Base-by-base conservation (phyloP, 441 rosid genomes). In the Pelargonium myrrhifolium region DNA sequence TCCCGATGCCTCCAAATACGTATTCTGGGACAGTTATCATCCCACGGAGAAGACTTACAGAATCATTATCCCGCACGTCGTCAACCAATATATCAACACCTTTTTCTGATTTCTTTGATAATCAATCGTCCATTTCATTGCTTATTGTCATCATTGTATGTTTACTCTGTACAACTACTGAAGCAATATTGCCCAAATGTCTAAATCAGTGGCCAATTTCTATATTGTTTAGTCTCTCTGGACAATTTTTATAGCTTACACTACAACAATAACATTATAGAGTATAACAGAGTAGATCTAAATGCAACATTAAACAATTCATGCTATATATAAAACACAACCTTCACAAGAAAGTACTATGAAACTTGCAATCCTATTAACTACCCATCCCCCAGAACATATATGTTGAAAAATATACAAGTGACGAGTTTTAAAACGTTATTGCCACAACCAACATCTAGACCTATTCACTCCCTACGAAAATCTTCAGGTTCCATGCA, bases 1-100 rank as follows among this genome's bases (percentile, higher is more conserved):
- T 71, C 21, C 64, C 0, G 86, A 86, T 72, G 88, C 79, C 28
- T 71, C 88, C 0, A 79, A 80, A 0, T 86, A 77, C 35, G 45
- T 88, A n/a, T n/a, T n/a, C n/a, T n/a, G n/a, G n/a, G n/a, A n/a
- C n/a, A n/a, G n/a, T n/a, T n/a, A n/a, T n/a, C 95, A 88, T 83
- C 97, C 93, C 0, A 73, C 95, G 2, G 86, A 88, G 70, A 81
- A 65, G 71, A 80, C 88, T 62, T 90, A 87, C 64, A 42, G 37
- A 65, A 67, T 72, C 17, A 73, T 81, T 56, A 1, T 40, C 63
- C 6, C 56, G 8, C 3, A 62, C 20, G 0, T 79, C 17, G 9
- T 74, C 9, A 0, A 47, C 5, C 24, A 43, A 4, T 3, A 15
- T 4, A 1, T 6, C 2, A 20, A n/a, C 17, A 26, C 55, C 21